Base-by-base conservation (phyloP, 495 filamentous ascomycete species). In the Penicillium desertorum region DNA sequence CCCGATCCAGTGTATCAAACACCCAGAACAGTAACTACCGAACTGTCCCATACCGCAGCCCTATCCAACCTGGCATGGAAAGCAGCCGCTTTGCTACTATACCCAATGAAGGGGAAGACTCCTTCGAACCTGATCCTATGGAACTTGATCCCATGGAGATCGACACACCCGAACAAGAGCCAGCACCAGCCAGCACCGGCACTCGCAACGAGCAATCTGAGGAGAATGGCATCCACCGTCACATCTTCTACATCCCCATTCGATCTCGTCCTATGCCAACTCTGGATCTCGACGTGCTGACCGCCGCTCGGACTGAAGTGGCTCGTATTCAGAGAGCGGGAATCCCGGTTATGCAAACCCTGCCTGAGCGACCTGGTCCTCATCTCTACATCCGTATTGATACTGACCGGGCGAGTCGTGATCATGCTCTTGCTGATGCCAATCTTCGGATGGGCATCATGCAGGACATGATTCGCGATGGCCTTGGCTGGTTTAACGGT, bases 401-500 rank as follows among this genome's bases (percentile, higher is more conserved):
- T 48, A 44, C 36, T 11, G 37, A 29, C n/a, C 27, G 11, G 3
- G 16, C 7, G 16, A 23, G 25, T 12, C 52, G 52, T 8, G 25
- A 22, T 6, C 6, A 20, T 4, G 53, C 53, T 4, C 3, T 56
- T 14, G 11, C 5, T 4, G 8, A 14, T 56, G 30, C 23, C n/a
- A 12, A 8, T 30, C 30, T 14, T 17, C 53, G 53, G 5, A 27
- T 47, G n/a, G 42, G 25, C 3, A n/a, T 20, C 14, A 61, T 57
- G 54, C 25, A 32, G 8, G 32, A 53, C 2, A 61, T 61, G 54
- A 48, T 43, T 37, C 17, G 23, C 1, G 59, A 57, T 16, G 59
- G 54, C 8, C 12, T 57, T 17, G 59, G 54, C 5, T 61, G 59
- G 54, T 57, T 61, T 6, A 23, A 43, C 6, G 54, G 47, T 0